phyloP scores from a whole-genome alignment of 441 rosid species.

The Manihot esculenta region DNA sequence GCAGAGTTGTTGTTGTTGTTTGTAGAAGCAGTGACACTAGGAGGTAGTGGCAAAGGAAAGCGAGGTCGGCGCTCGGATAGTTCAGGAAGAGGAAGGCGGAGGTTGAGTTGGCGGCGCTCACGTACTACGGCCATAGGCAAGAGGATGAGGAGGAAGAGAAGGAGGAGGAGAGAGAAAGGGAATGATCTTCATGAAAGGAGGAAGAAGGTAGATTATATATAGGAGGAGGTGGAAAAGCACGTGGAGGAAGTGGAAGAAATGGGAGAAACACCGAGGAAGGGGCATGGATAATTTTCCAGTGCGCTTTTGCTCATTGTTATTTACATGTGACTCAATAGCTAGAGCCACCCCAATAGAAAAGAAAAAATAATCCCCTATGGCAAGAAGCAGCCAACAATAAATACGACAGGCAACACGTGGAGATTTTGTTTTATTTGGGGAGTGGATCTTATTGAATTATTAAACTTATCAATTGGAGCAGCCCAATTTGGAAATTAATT shows the following conservation, averaged over 20 bases:
- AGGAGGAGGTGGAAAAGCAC: slow-evolving; percentile 2
- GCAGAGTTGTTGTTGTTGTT: slow-evolving; percentile 1
- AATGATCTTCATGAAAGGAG: not conserved
- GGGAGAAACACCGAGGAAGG: not conserved
- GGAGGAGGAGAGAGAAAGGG: not conserved
- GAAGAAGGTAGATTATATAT: not conserved
- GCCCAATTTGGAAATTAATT: too few species aligned
- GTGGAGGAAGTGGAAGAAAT: not conserved
- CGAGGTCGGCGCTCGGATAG: slow-evolving; percentile 61
- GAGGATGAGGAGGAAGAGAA: not conserved
- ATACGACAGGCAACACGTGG: too few species aligned
- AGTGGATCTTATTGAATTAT: too few species aligned
- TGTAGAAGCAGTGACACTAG: slow-evolving; percentile 8
- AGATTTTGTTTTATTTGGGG: too few species aligned
- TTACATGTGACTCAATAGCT: too few species aligned
- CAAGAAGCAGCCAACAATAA: too few species aligned
- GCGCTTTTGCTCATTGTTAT: too few species aligned
- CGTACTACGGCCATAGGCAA: slow-evolving; percentile 64
- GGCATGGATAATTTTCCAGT: too few species aligned
- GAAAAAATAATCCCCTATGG: too few species aligned
- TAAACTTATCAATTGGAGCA: too few species aligned
- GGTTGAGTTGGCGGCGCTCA: slow-evolving; percentile 81
- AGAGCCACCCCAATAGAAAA: too few species aligned
- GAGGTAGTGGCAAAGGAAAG: slow-evolving; percentile 53
- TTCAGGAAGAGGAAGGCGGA: slow-evolving; percentile 76